phyloP scores from a whole-genome alignment of 1,139 yeast species.

The Magnusiomyces sp. region DNA sequence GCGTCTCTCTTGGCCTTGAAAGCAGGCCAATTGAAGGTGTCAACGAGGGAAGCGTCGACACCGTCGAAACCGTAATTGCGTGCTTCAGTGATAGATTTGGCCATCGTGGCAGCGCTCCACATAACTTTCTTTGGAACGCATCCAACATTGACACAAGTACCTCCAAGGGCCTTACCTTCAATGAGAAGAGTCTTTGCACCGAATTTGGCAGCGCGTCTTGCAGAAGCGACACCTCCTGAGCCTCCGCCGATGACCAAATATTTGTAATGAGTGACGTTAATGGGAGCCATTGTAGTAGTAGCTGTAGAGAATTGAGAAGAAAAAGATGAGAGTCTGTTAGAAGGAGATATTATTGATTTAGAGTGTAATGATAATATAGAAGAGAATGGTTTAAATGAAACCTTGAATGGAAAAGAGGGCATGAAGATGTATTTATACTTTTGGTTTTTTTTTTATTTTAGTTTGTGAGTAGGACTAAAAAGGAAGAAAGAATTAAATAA shows the following conservation, averaged over 20 bases:
- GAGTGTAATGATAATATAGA: too few species aligned
- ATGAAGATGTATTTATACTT: too few species aligned
- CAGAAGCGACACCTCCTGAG: conserved; percentile 98
- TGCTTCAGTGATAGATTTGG: conserved; percentile 64
- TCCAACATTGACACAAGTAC: conserved; percentile 98
- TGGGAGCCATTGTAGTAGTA: too few species aligned
- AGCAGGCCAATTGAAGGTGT: conserved; percentile 67
- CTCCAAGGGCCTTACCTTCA: conserved; percentile 78
- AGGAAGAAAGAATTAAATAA: too few species aligned
- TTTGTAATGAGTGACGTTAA: conserved; percentile 49
- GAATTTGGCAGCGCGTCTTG: conserved; percentile 89
- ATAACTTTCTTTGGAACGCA: conserved; percentile 98
- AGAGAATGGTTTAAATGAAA: too few species aligned
- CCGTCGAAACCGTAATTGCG: conserved; percentile 68
- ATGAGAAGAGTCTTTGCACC: conserved; percentile 83
- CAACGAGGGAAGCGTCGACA: conserved; percentile 38
- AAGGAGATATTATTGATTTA: too few species aligned
- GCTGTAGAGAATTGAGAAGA: too few species aligned
- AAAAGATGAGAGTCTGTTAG: too few species aligned
- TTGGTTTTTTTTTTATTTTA: too few species aligned
- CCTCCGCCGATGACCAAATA: conserved; percentile 98
- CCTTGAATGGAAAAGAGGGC: too few species aligned
- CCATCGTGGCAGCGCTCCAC: conserved; percentile 96
- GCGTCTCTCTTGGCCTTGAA: conserved; percentile 89
- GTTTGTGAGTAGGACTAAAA: too few species aligned